These are phyloP conservation scores for Chytriomyces sp. DNA, from an alignment of 192 early-diverging fungal species.

Conservation along the genomic window DNA sequence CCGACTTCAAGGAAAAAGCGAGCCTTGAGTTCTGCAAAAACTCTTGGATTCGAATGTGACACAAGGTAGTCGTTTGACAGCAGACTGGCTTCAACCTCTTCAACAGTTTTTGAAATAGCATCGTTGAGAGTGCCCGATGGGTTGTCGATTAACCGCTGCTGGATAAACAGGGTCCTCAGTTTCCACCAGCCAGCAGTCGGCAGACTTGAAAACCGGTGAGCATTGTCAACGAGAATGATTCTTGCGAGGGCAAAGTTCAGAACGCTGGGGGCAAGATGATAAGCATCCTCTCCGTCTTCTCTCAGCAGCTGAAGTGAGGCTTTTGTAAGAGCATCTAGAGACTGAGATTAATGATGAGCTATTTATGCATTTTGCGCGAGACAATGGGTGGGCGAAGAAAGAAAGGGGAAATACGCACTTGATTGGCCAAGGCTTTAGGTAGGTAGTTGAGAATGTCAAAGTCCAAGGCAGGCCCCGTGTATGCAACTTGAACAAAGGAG, in stretches of 20 bases:
- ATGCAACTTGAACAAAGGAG: conserved; percentile 82
- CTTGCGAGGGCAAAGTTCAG: conserved; percentile 72
- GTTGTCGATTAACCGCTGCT: conserved; percentile 78
- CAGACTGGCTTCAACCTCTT: background rate
- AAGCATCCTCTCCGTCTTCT: conserved; percentile 84
- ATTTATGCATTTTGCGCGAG: background rate
- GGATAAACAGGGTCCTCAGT: conserved; percentile 71
- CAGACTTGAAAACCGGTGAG: conserved; percentile 8
- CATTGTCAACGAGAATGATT: conserved; percentile 67
- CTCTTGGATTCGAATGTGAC: background rate
- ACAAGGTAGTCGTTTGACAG: background rate
- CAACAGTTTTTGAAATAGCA: conserved; percentile 39
- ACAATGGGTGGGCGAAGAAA: background rate
- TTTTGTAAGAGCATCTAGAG: conserved; percentile 5
- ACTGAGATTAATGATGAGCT: background rate
- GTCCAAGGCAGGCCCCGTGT: conserved; percentile 83
- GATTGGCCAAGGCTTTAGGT: conserved; percentile 41
- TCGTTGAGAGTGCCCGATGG: conserved; percentile 62
- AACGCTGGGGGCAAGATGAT: conserved; percentile 73
- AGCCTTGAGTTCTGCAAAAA: conserved; percentile 52
- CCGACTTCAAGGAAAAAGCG: conserved; percentile 81
- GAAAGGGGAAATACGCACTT: background rate
- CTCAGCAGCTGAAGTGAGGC: conserved; percentile 56
- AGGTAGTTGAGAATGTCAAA: conserved; percentile 66
- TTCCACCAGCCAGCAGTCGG: conserved; percentile 73